These are phyloP conservation scores for Peribolospora kevripleyi DNA, from an alignment of 768 basidiomycete genomes.

Conservation along the genomic window DNA sequence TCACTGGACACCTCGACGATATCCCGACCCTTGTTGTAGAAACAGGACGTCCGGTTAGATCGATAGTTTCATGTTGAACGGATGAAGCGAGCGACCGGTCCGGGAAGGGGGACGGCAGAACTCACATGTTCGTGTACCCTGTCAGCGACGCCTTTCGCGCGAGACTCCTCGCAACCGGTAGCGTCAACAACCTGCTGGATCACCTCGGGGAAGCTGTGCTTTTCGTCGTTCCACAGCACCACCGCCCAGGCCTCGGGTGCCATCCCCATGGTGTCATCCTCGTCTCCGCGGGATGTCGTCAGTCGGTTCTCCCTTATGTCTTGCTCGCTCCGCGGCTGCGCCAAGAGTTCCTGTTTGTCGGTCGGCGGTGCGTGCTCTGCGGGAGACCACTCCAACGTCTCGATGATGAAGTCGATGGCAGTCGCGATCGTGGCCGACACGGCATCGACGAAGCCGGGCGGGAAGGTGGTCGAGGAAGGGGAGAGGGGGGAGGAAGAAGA, in stretches of 20 bases:
- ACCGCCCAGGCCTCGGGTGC: constrained; percentile 26
- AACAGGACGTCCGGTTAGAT: background rate
- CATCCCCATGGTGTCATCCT: background rate
- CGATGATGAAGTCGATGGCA: constrained; percentile 57
- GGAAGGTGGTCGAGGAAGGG: background rate
- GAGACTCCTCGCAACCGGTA: constrained; percentile 10
- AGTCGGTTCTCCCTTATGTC: constrained; percentile 46
- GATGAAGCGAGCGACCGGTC: no score
- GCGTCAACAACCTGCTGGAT: constrained; percentile 34
- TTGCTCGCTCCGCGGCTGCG: constrained; percentile 39
- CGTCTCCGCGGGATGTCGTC: constrained; percentile 24
- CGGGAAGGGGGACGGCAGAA: no score
- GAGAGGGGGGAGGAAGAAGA: background rate
- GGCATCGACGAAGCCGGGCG: background rate
- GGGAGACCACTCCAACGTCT: constrained; percentile 57
- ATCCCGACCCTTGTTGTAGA: constrained; percentile 36
- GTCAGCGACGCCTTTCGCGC: constrained; percentile 4
- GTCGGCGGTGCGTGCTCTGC: constrained; percentile 31
- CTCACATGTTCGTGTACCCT: background rate
- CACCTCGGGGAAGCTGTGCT: constrained; percentile 77
- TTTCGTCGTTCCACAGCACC: constrained; percentile 89
- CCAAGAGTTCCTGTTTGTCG: background rate
- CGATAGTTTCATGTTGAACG: background rate
- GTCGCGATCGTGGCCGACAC: constrained; percentile 33
- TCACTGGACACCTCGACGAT: constrained; percentile 49